Evolutionary conservation across 2,329 filamentous ascomycete species (phyloP), one percentile per base, ranked within the genome.

Genomic region (Monosporascus sp.): DNA sequence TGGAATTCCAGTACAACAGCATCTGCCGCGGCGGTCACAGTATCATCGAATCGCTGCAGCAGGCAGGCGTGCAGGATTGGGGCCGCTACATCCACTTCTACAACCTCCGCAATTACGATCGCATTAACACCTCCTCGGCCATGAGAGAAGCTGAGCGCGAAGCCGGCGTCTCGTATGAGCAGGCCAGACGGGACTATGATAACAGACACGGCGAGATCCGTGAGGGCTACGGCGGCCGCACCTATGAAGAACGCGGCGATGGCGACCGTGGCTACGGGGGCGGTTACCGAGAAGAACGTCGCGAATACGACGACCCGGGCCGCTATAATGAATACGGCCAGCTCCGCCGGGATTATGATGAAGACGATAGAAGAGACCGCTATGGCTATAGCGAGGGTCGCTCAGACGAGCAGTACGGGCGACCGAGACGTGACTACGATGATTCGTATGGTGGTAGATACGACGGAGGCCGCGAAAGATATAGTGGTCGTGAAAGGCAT

Each of bases 1-100:
- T 94, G 87, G 89, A 94, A 66, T 93, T 88, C 68, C 89, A 94
- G 66, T 93, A 94, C 71, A 78, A 83, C 63, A 87, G 83, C 49
- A 94, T 94, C 71, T 88, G 83, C 68, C 83, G 89, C 37, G 88
- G 88, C 34, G 88, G 87, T 3, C 73, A 89, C 67, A 88, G 84
- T 54, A 94, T 95, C 66, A 85, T 92, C 65, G 88, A 92, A 67
- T 77, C 77, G 46, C 79, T 92, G 50, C 74, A 76, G 18, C 75
- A 79, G 51, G 78, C 80, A 34, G 88, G 89, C 8, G 78, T 91
- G 48, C 78, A 73, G 2, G 75, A 93, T 63, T 86, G 88, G 1
- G 74, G 79, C 63, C 73, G 84, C 44, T 94, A 92, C 70, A 89
- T 95, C 60, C 79, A 84, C 48, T 94, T 94, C 73, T 94, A 90